These are phyloP conservation scores for Pyricularia sp. DNA, from an alignment of 2,329 filamentous ascomycete genomes.

Conservation along the genomic window DNA sequence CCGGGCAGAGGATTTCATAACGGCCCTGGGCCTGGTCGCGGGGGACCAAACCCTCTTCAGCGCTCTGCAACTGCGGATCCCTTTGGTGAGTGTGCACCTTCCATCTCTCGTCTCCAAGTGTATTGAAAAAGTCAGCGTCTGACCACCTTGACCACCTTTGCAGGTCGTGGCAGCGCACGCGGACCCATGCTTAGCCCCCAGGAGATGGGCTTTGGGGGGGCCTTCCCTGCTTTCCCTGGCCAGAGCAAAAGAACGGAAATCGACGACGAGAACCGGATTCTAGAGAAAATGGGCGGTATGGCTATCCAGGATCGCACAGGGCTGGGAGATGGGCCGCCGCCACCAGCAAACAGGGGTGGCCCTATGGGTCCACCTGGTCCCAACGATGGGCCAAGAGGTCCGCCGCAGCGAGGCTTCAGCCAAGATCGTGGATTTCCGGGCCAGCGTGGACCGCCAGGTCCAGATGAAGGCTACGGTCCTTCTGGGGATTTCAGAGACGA, in stretches of 20 bases:
- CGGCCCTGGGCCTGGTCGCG: conserved; percentile 23
- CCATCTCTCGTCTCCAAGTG: background rate
- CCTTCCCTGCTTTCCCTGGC: conserved; percentile 34
- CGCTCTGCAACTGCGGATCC: conserved; percentile 29
- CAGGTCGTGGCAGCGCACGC: background rate
- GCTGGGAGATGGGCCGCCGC: conserved; percentile 7
- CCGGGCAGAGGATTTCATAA: conserved; percentile 23
- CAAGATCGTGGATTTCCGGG: conserved; percentile 18
- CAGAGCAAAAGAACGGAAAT: conserved; percentile 26
- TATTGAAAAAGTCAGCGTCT: conserved; percentile 2
- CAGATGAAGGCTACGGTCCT: conserved; percentile 21
- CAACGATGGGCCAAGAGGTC: conserved; percentile 14
- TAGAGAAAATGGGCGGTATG: conserved; percentile 31
- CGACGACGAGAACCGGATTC: conserved; percentile 29
- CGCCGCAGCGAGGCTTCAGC: conserved; percentile 11
- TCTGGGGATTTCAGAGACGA: conserved; percentile 25
- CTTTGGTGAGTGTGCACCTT: conserved; percentile 21
- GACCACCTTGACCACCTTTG: background rate
- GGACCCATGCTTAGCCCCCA: conserved; percentile 11
- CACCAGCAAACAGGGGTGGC: conserved; percentile 16
- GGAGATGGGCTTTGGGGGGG: conserved; percentile 27
- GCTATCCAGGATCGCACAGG: conserved; percentile 19
- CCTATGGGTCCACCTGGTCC: conserved; percentile 20
- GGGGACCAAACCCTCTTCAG: conserved; percentile 22
- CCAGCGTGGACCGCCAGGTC: conserved; percentile 14